Evolutionary conservation across 441 rosid genomes (phyloP).

Genomic region (Daphne laureola): DNA sequence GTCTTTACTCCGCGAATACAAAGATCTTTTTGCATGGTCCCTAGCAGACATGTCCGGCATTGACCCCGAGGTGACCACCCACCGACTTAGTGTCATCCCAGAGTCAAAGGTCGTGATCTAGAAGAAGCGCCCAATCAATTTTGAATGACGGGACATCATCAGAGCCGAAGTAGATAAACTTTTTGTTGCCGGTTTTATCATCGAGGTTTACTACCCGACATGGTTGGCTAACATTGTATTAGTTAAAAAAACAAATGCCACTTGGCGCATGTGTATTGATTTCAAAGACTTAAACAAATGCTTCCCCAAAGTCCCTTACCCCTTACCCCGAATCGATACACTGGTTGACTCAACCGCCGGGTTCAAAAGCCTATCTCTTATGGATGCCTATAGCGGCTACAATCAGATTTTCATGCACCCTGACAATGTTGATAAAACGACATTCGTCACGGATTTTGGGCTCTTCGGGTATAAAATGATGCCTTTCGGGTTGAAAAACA

Average conservation of each 20-base stretch:
- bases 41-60: too few relatives aligned
- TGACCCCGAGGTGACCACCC: too few relatives aligned
- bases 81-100: too few relatives aligned
- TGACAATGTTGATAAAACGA: neutral
- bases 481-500: neutral
- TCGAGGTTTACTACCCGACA: too few relatives aligned
- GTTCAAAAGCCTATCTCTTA: neutral
- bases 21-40: too few relatives aligned
- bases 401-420: neutral
- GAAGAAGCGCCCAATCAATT: too few relatives aligned
- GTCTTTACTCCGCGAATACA: too few relatives aligned
- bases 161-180: too few relatives aligned
- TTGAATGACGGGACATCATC: too few relatives aligned
- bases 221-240: neutral
- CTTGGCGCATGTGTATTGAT: neutral
- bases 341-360: neutral
- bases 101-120: too few relatives aligned
- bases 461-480: neutral
- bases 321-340: neutral
- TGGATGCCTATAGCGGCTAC: neutral
- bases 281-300: neutral
- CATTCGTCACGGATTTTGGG: neutral
- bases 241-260: neutral
- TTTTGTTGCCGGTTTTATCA: too few relatives aligned
- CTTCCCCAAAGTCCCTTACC: neutral